These are phyloP conservation scores for Rosa chinensis DNA, from an alignment of 306 rosid species.

Conservation along the genomic window DNA sequence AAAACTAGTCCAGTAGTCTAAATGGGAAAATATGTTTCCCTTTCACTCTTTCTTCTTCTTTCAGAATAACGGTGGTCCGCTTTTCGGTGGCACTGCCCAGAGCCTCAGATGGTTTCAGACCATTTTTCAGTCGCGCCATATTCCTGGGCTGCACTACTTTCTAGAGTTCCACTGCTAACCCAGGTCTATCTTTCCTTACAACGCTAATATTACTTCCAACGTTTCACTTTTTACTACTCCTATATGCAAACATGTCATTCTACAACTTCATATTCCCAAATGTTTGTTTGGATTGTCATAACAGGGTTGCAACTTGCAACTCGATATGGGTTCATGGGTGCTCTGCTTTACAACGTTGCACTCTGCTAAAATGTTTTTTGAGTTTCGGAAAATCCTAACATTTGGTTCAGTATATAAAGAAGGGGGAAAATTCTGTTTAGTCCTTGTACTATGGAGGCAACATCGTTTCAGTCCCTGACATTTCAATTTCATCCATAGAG, in stretches of 20 bases:
- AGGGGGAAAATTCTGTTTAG: too few species aligned
- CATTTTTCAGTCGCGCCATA: not conserved
- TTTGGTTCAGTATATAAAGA: not conserved
- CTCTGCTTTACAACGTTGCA: not conserved
- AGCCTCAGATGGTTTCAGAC: not conserved
- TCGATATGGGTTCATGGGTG: not conserved
- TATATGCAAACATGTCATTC: conserved; percentile 1
- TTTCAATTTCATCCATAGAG: too few species aligned
- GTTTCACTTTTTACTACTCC: not conserved
- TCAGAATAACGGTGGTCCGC: not conserved
- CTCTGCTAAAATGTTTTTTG: not conserved
- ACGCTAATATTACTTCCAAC: not conserved
- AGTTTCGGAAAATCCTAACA: not conserved
- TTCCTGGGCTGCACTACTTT: not conserved
- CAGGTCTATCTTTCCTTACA: not conserved
- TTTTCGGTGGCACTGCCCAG: not conserved
- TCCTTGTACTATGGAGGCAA: too few species aligned
- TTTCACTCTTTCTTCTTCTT: not conserved
- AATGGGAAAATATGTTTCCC: too few species aligned
- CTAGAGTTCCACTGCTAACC: not conserved
- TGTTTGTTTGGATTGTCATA: not conserved
- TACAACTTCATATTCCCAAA: not conserved
- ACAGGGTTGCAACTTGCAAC: not conserved
- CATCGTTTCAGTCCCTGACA: too few species aligned
- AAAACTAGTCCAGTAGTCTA: not conserved